Conservation (phyloP, 1,284 basidiomycete genomes). For the Leccinum fallax region DNA sequence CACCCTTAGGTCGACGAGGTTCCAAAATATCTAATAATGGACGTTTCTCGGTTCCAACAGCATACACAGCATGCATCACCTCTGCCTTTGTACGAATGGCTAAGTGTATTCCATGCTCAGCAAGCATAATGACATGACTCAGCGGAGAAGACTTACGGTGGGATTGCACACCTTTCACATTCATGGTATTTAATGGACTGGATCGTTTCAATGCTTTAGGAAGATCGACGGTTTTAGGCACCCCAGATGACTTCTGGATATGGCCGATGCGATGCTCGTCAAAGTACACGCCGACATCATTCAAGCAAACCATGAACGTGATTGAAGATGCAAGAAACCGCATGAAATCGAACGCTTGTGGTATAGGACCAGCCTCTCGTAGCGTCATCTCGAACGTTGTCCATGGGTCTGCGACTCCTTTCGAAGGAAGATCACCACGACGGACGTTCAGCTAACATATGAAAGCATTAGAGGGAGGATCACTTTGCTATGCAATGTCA, state of each 20-base stretch:
- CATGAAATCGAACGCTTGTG: constrained; percentile 83
- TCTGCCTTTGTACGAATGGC: constrained; percentile 82
- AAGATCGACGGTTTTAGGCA: constrained; percentile 58
- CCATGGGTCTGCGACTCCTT: constrained; percentile 56
- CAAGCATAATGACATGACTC: not conserved
- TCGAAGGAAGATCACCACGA: constrained; percentile 64
- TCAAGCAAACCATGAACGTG: constrained; percentile 89
- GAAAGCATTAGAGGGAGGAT: constrained; percentile 6
- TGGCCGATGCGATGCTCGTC: constrained; percentile 79
- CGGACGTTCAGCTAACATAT: constrained; percentile 68
- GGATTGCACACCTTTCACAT: constrained; percentile 23
- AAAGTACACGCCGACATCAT: constrained; percentile 77
- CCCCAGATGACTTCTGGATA: constrained; percentile 70
- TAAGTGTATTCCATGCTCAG: constrained; percentile 21
- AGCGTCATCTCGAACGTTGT: constrained; percentile 92
- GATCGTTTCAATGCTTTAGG: constrained; percentile 32
- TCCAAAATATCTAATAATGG: constrained; percentile 38
- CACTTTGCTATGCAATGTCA: not conserved
- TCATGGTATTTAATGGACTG: constrained; percentile 28
- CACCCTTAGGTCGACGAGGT: constrained; percentile 44
- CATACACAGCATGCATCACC: constrained; percentile 82
- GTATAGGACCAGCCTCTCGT: constrained; percentile 83
- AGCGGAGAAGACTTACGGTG: constrained; percentile 16
- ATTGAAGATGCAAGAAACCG: constrained; percentile 92
- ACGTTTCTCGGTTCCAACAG: constrained; percentile 68